A percentile compares a stretch with the other conserved stretches of the same genome.
These are phyloP conservation scores for Pyropia haitanensis DNA, from an alignment of 23 red algal species.

Conservation along the genomic window DNA sequence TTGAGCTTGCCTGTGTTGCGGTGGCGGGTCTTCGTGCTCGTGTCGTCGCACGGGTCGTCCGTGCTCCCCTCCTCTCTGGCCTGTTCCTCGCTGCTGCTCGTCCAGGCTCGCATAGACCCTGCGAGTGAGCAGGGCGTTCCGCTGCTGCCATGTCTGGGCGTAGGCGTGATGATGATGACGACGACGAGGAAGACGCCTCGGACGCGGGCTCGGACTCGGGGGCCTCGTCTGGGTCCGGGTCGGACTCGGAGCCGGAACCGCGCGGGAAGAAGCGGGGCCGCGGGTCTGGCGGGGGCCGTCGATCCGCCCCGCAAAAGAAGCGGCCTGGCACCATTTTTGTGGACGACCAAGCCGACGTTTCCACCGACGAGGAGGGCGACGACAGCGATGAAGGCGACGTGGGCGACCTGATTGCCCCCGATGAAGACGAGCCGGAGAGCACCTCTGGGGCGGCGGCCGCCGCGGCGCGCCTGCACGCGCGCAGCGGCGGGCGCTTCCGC, in stretches of 20 bases:
- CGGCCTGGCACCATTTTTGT: neutral
- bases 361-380: slow-evolving; percentile 88
- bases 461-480: slow-evolving; percentile 36
- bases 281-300: neutral
- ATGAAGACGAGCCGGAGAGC: slow-evolving; percentile 49
- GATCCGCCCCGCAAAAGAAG: neutral
- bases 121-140: too few species aligned
- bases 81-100: too few species aligned
- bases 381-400: slow-evolving; percentile 45
- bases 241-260: neutral
- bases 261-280: neutral
- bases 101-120: too few species aligned
- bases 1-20: too few species aligned
- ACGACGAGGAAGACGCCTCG: slow-evolving; percentile 2
- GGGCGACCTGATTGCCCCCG: slow-evolving; percentile 41
- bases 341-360: slow-evolving; percentile 59
- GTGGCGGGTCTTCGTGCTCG: too few species aligned
- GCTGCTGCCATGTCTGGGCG: too few species aligned
- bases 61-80: too few species aligned
- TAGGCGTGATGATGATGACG: slow-evolving; percentile 1
- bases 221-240: neutral
- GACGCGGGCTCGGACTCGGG: neutral
- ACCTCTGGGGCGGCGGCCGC: slow-evolving; percentile 45
- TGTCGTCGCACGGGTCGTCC: too few species aligned
- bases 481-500: slow-evolving; percentile 17